phyloP scores from a whole-genome alignment of 2,329 filamentous ascomycete genomes.

The Fusarium bulbicola region DNA sequence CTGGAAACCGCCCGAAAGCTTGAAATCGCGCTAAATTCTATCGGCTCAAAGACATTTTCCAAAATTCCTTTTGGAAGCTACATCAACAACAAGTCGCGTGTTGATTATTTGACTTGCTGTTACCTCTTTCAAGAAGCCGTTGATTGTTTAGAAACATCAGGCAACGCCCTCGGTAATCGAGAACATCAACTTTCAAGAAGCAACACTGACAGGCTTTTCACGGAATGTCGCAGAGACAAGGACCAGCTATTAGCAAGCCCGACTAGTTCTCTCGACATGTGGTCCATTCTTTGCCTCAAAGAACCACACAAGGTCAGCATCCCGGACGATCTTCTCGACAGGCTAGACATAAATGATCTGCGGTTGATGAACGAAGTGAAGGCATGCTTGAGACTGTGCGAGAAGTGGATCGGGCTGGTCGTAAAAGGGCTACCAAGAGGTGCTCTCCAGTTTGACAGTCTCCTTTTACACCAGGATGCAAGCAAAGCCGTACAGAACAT shows the following conservation, averaged over 20 bases:
- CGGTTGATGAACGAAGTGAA: rapidly evolving
- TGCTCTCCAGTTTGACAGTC: neutral
- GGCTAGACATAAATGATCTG: rapidly evolving
- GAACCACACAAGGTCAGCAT: too few relatives aligned
- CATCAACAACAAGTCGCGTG: neutral
- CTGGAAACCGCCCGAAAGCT: rapidly evolving
- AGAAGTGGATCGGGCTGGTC: neutral
- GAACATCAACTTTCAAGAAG: rapidly evolving
- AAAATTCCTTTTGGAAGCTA: too few relatives aligned
- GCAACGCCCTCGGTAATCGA: too few relatives aligned
- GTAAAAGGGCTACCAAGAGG: rapidly evolving
- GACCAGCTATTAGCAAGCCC: neutral
- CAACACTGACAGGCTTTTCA: rapidly evolving
- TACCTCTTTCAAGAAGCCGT: neutral
- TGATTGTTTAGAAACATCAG: rapidly evolving
- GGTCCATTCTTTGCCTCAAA: neutral
- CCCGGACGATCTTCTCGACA: neutral
- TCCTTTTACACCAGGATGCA: neutral
- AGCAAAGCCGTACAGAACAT: rapidly evolving
- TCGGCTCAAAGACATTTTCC: too few relatives aligned
- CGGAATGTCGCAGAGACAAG: rapidly evolving
- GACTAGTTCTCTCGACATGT: rapidly evolving
- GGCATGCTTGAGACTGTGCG: rapidly evolving
- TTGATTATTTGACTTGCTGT: neutral
- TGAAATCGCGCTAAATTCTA: too few relatives aligned